phyloP scores from a whole-genome alignment of 139 green algal species.

The Closterium sp. region DNA sequence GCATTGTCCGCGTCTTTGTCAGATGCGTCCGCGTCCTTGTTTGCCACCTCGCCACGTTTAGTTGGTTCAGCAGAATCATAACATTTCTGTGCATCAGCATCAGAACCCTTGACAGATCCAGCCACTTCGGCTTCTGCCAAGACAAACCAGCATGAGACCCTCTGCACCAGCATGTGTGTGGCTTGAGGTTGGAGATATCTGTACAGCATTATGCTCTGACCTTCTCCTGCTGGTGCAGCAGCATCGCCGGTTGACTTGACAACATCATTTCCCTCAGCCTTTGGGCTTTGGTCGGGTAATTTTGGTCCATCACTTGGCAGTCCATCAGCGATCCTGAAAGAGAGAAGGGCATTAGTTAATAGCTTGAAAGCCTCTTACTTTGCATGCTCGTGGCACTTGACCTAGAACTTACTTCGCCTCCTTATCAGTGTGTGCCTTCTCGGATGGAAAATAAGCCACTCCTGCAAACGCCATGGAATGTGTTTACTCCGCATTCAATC shows the following conservation, averaged over 20 bases:
- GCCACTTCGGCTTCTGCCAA: not conserved
- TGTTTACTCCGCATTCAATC: not conserved
- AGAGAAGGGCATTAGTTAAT: not conserved
- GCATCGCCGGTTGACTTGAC: not conserved
- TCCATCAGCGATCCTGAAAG: not conserved
- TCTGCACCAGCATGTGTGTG: not conserved
- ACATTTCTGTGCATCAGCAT: not conserved
- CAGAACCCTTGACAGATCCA: not conserved
- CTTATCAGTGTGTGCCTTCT: not conserved
- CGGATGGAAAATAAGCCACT: not conserved
- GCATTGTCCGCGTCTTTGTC: not conserved
- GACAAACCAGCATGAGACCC: not conserved
- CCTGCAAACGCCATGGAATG: not conserved
- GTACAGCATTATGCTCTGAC: not conserved
- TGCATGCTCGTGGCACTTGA: not conserved
- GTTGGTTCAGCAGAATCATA: not conserved
- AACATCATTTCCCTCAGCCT: not conserved
- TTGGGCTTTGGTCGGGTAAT: not conserved
- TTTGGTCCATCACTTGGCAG: not conserved
- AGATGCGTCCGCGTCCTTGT: not conserved
- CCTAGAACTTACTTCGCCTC: not conserved
- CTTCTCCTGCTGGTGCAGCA: not conserved
- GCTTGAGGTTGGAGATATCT: not conserved
- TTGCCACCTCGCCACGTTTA: not conserved
- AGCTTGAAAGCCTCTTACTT: not conserved